phyloP scores from a whole-genome alignment of 208 protist genomes.

The Acanthamoeba castellanii region DNA sequence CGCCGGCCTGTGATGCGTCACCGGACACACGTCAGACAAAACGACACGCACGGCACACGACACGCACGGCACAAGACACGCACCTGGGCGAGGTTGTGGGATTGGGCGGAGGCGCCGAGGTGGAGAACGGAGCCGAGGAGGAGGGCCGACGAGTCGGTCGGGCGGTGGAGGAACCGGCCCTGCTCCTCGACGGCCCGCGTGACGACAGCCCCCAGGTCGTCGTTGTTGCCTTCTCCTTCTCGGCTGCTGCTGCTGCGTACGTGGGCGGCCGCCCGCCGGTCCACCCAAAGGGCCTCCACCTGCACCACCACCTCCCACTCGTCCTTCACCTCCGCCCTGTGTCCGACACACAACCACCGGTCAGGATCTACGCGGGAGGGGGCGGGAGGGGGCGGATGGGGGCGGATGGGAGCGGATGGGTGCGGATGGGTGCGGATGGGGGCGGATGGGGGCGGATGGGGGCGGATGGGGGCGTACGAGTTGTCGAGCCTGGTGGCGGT shows the following conservation, averaged over 20 bases:
- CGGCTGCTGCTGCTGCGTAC: background rate
- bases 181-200: background rate
- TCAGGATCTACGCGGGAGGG: no score
- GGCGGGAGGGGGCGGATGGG: no score
- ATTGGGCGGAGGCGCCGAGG: background rate
- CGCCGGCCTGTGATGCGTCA: background rate
- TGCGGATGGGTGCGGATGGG: no score
- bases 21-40: background rate
- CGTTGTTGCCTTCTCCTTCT: background rate
- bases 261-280: background rate
- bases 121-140: conserved; percentile 10
- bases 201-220: background rate
- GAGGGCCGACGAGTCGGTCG: background rate
- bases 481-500: conserved; percentile 15
- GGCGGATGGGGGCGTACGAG: background rate
- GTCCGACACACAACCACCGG: no score
- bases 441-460: no score
- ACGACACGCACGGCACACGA: background rate
- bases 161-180: background rate
- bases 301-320: conserved; percentile 66
- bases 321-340: conserved; percentile 10
- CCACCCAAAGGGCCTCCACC: conserved; percentile 48
- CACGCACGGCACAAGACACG: background rate
- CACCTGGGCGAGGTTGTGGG: background rate
- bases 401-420: no score